Conservation (phyloP, 192 early-diverging fungal genomes). For the Coemansia sp. region DNA sequence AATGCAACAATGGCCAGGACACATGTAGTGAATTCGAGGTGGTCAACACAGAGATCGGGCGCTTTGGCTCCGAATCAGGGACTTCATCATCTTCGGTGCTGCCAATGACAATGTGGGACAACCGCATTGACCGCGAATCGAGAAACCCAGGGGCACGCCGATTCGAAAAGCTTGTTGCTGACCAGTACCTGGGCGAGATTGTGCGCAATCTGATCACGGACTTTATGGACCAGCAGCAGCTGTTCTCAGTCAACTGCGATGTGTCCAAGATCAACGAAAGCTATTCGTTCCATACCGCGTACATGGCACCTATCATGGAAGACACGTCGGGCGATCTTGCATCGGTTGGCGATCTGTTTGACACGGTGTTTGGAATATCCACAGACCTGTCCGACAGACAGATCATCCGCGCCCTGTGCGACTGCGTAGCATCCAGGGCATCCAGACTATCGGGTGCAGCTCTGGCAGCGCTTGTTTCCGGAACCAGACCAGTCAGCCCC, state of each 20-base stretch:
- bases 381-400: conserved; percentile 70
- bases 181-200: conserved; percentile 91
- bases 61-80: conserved; percentile 70
- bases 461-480: conserved; percentile 58
- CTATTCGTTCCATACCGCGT: conserved; percentile 72
- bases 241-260: conserved; percentile 63
- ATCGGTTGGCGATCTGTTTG: conserved; percentile 66
- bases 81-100: conserved; percentile 52
- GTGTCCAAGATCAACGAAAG: conserved; percentile 57
- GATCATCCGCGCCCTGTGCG: conserved; percentile 74
- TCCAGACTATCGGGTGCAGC: conserved; percentile 71
- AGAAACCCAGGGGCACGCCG: conserved; percentile 67
- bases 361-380: conserved; percentile 63
- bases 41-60: conserved; percentile 94
- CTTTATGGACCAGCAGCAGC: conserved; percentile 71
- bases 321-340: conserved; percentile 62
- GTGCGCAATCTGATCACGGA: conserved; percentile 77
- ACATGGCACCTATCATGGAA: conserved; percentile 70
- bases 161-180: conserved; percentile 73
- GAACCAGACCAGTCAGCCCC: background rate
- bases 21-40: conserved; percentile 59
- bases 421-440: conserved; percentile 81
- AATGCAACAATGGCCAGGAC: conserved; percentile 64
- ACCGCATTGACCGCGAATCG: conserved; percentile 75
- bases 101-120: conserved; percentile 81